Evolutionary conservation across 1,139 yeast species (phyloP), one percentile per base, ranked within the genome.

Genomic region (Kodamaea plutei): DNA sequence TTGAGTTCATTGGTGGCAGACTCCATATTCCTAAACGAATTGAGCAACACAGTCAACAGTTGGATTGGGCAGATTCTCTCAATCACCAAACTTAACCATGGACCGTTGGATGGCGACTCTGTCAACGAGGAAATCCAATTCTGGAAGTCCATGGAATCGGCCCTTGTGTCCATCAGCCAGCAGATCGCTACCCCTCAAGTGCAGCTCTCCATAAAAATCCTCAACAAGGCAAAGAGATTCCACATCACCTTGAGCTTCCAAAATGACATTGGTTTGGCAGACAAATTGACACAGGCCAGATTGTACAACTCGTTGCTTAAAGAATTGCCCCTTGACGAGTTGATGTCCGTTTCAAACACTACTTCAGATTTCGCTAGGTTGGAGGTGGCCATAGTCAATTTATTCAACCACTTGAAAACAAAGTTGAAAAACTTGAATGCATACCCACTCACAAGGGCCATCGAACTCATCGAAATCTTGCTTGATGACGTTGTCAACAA

Each of bases 101-200:
- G 70, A 20, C 76, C 84, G 0, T 41, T 56, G 2, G 77, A 73
- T 26, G 88, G 85, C 0, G 61, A 73, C 0, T 75, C 88, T 0
- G 45, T 68, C 5, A 45, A 62, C 1, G 91, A 84, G 33, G 96
- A 89, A 48, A 68, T 83, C 8, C 75, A 70, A 31, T 89, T 84
- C 46, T 89, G 97, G 96, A 62, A 65, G 14, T 74, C 87, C 0
- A 67, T 84, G 65, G 93, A 84, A 45, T 52, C 59, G 1, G 80
- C 88, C 0, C 58, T 89, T 21, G 40, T 49, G 5, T 64, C 78
- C 4, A 65, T 85, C 1, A 73, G 73, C 31, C 63, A 64, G 2
- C 96, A 87, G 50, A 55, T 84, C 2, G 55, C 67, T 7, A 61
- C 76, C 0, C 65, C 69, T 0, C 79, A 75, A 20, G 74, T 85